These are phyloP conservation scores for Dysphania ambrosioides DNA, from an alignment of 148 eudicot species.

Conservation along the genomic window DNA sequence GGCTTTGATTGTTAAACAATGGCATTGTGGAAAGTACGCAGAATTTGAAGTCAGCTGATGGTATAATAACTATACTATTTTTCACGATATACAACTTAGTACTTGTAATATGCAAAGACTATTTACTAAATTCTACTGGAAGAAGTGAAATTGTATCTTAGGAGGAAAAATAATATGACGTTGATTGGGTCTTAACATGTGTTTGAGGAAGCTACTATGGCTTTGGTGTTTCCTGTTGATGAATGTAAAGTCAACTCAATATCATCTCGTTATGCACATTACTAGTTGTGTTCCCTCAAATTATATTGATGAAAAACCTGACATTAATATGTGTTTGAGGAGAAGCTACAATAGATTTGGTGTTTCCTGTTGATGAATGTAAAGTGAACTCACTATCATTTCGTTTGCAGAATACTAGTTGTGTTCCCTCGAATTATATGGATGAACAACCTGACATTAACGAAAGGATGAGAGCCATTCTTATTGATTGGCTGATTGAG, in stretches of 20 bases:
- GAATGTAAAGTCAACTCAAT: not conserved
- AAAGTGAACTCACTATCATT: not conserved
- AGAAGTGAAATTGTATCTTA: not conserved
- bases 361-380: not conserved
- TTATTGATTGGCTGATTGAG: constrained; percentile 97
- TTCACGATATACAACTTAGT: not conserved
- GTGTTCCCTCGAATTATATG: constrained; percentile 63
- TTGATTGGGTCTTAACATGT: too few species aligned
- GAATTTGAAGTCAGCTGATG: not conserved
- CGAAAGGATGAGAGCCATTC: constrained; percentile 77
- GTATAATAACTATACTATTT: not conserved
- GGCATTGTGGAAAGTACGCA: not conserved
- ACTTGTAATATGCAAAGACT: not conserved
- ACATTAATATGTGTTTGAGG: not conserved
- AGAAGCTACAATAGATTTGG: not conserved
- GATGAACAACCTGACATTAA: constrained; percentile 62
- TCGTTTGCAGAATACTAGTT: constrained; percentile 42
- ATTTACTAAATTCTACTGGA: not conserved
- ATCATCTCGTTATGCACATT: constrained; percentile 33
- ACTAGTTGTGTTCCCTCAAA: constrained; percentile 48
- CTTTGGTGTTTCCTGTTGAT: not conserved
- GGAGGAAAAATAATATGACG: not conserved
- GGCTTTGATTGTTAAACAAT: too few species aligned
- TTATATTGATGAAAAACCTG: constrained; percentile 45
- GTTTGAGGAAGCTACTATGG: not conserved